Base-by-base conservation (phyloP, 164 flowering plant species). In the Tinospora cordifolia region DNA sequence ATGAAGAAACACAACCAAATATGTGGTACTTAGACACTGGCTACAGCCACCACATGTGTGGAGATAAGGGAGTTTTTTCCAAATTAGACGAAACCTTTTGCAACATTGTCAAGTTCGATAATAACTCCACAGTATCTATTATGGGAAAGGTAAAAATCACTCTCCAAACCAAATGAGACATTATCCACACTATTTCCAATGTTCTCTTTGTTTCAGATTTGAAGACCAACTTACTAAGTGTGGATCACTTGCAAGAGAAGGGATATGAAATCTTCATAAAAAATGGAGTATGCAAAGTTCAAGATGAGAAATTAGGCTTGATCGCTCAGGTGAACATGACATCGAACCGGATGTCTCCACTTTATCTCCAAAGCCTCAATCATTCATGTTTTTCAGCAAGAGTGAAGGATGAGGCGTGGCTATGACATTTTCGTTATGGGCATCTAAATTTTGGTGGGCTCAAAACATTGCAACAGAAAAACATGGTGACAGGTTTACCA, bases 201-300 rank as follows among this genome's bases (percentile, higher is more conserved):
- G n/a, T n/a, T n/a, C n/a, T n/a, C n/a, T n/a, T n/a, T n/a, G n/a
- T n/a, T n/a, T n/a, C n/a, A n/a, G n/a, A n/a, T n/a, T n/a, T n/a
- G n/a, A n/a, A n/a, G n/a, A 72, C 66, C 54, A 71, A 24, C 38
- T 24, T 69, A 64, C 60, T 69, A 13, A 69, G 71, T 38, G 36
- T 58, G 0, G 64, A 47, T 22, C 71, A 54, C 3, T 6, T 54
- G 1, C 59, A 54, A 54, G 11, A 54, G n/a, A 54, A 54, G 17
- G 66, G 74, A 24, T 72, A 76, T 69, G 71, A 65, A 34, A 69
- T 66, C 17, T 69, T 60, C 14, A 72, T 73, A 3, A 64, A 69
- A 69, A 41, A 65, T 6, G 73, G 74, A 27, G 57, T 69, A 0
- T 77, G 67, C 14, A 26, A n/a, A n/a, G n/a, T 69, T 47, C 51